Evolutionary conservation across 371 early-diverging fungal genomes (phyloP).

Genomic region (Encephalitozoon hellem): DNA sequence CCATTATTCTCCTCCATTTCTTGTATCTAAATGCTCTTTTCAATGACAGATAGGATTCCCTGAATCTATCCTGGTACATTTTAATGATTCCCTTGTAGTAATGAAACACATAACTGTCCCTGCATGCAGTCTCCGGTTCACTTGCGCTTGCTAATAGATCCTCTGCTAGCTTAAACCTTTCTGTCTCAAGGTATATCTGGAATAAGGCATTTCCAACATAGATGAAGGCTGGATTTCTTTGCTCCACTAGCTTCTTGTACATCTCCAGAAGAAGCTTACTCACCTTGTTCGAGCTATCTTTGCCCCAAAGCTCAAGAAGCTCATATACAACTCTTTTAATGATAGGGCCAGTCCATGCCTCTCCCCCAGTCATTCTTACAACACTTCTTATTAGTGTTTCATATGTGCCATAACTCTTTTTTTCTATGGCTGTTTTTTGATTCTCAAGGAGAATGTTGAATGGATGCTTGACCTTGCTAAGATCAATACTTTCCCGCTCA

Average conservation of each 20-base stretch:
- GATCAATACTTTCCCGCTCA: not conserved
- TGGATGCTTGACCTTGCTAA: not conserved
- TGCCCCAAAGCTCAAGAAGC: not conserved
- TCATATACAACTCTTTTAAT: not conserved
- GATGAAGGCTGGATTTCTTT: not conserved
- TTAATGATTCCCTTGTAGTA: constrained; percentile 9
- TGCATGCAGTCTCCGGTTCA: not conserved
- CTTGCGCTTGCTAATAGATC: not conserved
- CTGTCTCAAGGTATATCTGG: not conserved
- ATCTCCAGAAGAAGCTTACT: not conserved
- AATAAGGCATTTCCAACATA: not conserved
- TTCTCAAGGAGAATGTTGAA: not conserved
- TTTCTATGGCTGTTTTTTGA: not conserved
- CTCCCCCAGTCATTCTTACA: not conserved
- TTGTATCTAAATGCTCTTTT: not conserved
- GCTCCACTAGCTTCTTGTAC: not conserved
- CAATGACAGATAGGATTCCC: not conserved
- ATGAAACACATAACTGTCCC: constrained; percentile 4
- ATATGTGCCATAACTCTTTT: not conserved
- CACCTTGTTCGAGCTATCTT: not conserved
- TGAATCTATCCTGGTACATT: not conserved
- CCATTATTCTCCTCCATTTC: not conserved
- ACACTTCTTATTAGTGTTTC: not conserved
- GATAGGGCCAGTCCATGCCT: not conserved
- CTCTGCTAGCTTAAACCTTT: not conserved